phyloP scores from a whole-genome alignment of 495 filamentous ascomycete species.

The Cetradonia linearis region DNA sequence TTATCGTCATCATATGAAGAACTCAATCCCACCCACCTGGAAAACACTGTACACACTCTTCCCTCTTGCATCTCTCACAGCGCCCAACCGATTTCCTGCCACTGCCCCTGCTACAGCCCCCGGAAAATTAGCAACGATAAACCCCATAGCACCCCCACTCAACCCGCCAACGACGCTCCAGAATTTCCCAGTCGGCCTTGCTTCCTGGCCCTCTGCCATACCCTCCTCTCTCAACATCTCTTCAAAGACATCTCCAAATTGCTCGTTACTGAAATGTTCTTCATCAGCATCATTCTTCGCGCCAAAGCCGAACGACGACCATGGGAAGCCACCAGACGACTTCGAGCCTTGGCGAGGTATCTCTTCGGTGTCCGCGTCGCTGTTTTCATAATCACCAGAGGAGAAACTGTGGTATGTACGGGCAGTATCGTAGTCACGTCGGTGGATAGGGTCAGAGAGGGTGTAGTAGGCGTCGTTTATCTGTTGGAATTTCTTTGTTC shows the following conservation, averaged over 20 bases:
- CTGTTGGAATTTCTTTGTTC: constrained; percentile 86
- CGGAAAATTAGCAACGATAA: constrained; percentile 86
- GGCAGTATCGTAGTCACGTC: constrained; percentile 80
- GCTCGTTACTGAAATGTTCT: constrained; percentile 53
- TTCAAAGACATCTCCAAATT: constrained; percentile 89
- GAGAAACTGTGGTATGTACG: constrained; percentile 42
- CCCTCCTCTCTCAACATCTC: constrained; percentile 97
- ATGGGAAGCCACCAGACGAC: constrained; percentile 44
- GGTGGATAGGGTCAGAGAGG: constrained; percentile 66
- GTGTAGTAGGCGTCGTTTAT: constrained; percentile 99
- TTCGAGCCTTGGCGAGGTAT: constrained; percentile 34
- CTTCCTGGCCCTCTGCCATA: constrained; percentile 50
- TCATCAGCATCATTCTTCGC: constrained; percentile 35
- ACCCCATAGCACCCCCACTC: constrained; percentile 83
- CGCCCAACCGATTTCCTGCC: constrained; percentile 81
- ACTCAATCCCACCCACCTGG: constrained; percentile 28
- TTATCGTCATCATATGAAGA: too few species aligned
- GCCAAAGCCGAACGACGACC: constrained; percentile 53
- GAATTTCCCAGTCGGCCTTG: constrained; percentile 58
- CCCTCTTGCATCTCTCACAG: constrained; percentile 76
- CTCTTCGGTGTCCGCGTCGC: constrained; percentile 49
- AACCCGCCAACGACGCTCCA: constrained; percentile 80
- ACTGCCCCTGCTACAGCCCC: constrained; percentile 84
- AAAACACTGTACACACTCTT: constrained; percentile 95
- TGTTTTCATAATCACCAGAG: constrained; percentile 32